phyloP scores from a whole-genome alignment of 352 stramenopile species.

The Pythium sp. region DNA sequence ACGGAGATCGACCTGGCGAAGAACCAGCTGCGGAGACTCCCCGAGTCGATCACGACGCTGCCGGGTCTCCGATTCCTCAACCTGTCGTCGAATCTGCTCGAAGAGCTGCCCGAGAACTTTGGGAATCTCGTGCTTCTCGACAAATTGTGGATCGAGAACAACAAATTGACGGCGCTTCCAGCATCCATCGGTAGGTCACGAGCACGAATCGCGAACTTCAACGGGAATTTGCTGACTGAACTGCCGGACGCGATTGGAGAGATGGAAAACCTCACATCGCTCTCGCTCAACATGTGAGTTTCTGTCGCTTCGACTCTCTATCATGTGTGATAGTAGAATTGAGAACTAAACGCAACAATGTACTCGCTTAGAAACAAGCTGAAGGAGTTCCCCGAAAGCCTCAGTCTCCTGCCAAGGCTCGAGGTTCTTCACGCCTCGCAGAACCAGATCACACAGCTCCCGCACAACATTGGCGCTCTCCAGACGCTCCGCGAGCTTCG shows the following conservation, averaged over 20 bases:
- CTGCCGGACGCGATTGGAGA: constrained; percentile 40
- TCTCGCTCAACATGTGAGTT: constrained; percentile 46
- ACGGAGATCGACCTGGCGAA: constrained; percentile 61
- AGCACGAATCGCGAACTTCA: constrained; percentile 42
- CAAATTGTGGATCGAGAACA: constrained; percentile 54
- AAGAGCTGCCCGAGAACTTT: constrained; percentile 42
- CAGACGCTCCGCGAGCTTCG: constrained; percentile 42
- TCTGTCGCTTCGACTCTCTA: neutral
- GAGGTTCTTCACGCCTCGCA: constrained; percentile 41
- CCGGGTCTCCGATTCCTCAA: constrained; percentile 35
- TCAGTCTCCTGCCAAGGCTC: constrained; percentile 34
- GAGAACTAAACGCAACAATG: neutral
- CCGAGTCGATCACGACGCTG: constrained; percentile 45
- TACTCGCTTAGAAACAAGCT: constrained; percentile 33
- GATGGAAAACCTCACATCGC: constrained; percentile 35
- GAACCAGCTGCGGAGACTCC: constrained; percentile 44
- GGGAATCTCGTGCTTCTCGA: constrained; percentile 32
- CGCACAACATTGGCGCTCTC: constrained; percentile 50
- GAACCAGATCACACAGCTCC: constrained; percentile 41
- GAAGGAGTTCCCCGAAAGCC: constrained; percentile 34
- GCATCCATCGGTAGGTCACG: constrained; percentile 36
- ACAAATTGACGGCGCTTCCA: constrained; percentile 40
- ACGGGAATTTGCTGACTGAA: constrained; percentile 31
- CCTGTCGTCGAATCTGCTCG: constrained; percentile 49
- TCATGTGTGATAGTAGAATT: neutral